phyloP scores from a whole-genome alignment of 345 rosid species.

The Aegle marmelos region DNA sequence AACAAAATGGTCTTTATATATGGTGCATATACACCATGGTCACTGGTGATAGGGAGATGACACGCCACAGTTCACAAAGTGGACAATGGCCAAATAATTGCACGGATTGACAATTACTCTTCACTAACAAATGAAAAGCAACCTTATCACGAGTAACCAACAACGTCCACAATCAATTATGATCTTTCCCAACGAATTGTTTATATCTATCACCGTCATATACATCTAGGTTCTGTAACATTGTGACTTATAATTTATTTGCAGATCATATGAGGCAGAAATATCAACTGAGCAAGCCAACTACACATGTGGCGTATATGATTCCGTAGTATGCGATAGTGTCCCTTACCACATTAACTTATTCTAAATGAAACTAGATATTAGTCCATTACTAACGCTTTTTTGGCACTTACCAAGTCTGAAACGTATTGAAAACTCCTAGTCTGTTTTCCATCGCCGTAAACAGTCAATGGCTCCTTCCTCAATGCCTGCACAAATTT shows the following conservation, averaged over 20 bases:
- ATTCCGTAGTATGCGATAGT: too few relatives aligned
- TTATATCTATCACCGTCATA: too few relatives aligned
- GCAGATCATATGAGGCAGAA: too few relatives aligned
- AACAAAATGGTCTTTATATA: not conserved
- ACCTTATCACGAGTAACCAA: not conserved
- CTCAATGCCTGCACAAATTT: conserved; percentile 51
- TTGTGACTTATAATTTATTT: not conserved
- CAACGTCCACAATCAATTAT: not conserved
- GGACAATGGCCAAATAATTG: not conserved
- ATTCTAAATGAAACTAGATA: not conserved
- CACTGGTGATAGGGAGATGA: not conserved
- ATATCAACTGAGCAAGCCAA: too few relatives aligned
- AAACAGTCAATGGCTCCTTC: conserved; percentile 84
- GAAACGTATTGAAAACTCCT: conserved; percentile 89
- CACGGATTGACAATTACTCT: not conserved
- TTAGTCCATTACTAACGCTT: not conserved
- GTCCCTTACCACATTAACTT: not conserved
- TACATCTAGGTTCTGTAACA: not conserved
- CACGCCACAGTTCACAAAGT: not conserved
- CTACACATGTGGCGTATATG: too few relatives aligned
- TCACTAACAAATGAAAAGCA: not conserved
- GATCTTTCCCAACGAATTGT: not conserved
- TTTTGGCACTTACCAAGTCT: conserved; percentile 49
- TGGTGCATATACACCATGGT: not conserved
- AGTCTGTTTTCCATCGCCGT: conserved; percentile 91